A percentile compares a stretch with the other conserved stretches of the same genome.
These are phyloP conservation scores for Septoria petroselini DNA, from an alignment of 2,329 filamentous ascomycete species.

Conservation along the genomic window DNA sequence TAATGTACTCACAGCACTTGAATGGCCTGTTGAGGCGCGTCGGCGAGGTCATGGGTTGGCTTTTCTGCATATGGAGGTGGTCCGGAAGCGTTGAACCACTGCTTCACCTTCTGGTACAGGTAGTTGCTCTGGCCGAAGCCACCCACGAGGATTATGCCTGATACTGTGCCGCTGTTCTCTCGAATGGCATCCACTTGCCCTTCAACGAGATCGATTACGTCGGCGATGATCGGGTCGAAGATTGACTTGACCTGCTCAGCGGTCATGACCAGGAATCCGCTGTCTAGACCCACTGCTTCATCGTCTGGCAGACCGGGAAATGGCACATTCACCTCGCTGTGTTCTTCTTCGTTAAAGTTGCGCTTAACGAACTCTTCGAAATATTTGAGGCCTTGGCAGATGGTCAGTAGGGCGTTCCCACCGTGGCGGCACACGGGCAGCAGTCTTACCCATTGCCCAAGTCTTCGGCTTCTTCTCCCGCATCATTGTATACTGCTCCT, in stretches of 20 bases:
- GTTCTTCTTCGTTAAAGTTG: slow-evolving; percentile 72
- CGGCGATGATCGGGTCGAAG: slow-evolving; percentile 65
- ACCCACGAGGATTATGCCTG: slow-evolving; percentile 75
- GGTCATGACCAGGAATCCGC: slow-evolving; percentile 71
- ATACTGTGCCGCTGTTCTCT: slow-evolving; percentile 42
- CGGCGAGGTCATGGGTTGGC: slow-evolving; percentile 60
- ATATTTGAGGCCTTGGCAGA: slow-evolving; percentile 59
- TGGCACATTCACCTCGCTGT: slow-evolving; percentile 67
- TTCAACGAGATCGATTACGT: slow-evolving; percentile 55
- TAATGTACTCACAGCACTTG: slow-evolving; percentile 61
- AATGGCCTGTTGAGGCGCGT: slow-evolving; percentile 53
- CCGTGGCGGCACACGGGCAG: too few species aligned
- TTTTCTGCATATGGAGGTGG: slow-evolving; percentile 63
- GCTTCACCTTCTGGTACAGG: slow-evolving; percentile 67
- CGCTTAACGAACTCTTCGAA: slow-evolving; percentile 84
- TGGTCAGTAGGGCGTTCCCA: too few species aligned
- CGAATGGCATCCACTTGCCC: slow-evolving; percentile 46
- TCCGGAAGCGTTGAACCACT: slow-evolving; percentile 57
- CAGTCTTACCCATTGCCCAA: slow-evolving; percentile 54
- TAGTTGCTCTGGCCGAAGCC: slow-evolving; percentile 74
- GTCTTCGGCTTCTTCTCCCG: slow-evolving; percentile 73
- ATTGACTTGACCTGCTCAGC: slow-evolving; percentile 66
- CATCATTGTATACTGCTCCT: slow-evolving; percentile 66
- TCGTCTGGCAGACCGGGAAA: slow-evolving; percentile 75
- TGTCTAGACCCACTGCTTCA: slow-evolving; percentile 70